These are phyloP conservation scores for Pichia thaimueangensis DNA, from an alignment of 805 yeast species.

Conservation along the genomic window DNA sequence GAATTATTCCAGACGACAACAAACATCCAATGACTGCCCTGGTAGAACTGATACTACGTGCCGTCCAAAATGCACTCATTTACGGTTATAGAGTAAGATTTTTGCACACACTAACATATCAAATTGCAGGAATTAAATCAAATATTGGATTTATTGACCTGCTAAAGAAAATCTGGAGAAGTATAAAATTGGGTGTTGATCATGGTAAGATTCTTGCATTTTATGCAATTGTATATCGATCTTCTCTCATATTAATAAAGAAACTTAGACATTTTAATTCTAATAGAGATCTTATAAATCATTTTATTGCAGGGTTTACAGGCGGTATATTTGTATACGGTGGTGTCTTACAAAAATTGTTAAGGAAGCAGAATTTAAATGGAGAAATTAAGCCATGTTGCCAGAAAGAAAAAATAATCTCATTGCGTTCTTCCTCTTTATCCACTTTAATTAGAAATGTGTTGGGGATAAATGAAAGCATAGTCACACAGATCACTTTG, in stretches of 20 bases:
- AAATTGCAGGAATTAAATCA: constrained; percentile 17
- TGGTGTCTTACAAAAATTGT: constrained; percentile 10
- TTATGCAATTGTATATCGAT: constrained; percentile 27
- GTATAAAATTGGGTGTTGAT: constrained; percentile 23
- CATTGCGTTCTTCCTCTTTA: not conserved
- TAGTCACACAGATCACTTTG: constrained; percentile 68
- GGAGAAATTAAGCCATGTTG: not conserved
- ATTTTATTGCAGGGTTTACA: constrained; percentile 26
- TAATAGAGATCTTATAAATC: not conserved
- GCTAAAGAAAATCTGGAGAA: constrained; percentile 15
- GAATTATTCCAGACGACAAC: too few relatives aligned
- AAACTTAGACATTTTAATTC: not conserved
- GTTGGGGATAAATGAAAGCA: constrained; percentile 23
- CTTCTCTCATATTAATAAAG: not conserved
- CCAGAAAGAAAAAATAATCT: too few relatives aligned
- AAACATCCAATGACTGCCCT: not conserved
- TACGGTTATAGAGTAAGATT: constrained; percentile 30
- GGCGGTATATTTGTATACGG: constrained; percentile 30
- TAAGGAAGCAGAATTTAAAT: not conserved
- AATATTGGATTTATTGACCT: constrained; percentile 11
- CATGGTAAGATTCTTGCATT: constrained; percentile 29
- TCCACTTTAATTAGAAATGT: not conserved
- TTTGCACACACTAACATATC: constrained; percentile 25
- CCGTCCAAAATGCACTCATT: constrained; percentile 34
- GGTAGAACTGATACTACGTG: not conserved